A percentile compares a stretch with the other conserved stretches of the same genome.
These are phyloP conservation scores for Mycena capillaripes DNA, from an alignment of 768 basidiomycete species.

Conservation along the genomic window DNA sequence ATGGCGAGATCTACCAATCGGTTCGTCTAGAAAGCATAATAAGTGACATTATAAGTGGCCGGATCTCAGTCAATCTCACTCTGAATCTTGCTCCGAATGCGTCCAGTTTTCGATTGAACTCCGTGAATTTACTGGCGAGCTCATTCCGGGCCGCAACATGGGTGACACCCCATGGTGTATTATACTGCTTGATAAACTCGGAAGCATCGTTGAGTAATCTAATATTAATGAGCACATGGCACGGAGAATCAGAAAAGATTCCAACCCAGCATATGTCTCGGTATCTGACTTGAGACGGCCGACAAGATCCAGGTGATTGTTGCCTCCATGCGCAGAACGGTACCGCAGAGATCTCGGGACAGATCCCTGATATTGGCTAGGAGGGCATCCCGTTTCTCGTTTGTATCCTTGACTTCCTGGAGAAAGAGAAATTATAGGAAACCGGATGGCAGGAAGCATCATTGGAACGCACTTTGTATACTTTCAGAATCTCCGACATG, in stretches of 20 bases:
- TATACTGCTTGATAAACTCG: not conserved
- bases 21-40: not conserved
- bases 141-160: not conserved
- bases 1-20: conserved; percentile 18
- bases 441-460: not conserved
- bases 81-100: conserved; percentile 17
- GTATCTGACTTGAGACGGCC: not conserved
- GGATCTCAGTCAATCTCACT: not conserved
- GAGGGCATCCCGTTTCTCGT: not conserved
- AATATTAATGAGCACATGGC: not conserved
- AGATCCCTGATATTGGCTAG: not conserved
- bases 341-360: not conserved
- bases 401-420: not conserved
- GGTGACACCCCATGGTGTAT: not conserved
- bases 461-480: not conserved
- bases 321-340: not conserved
- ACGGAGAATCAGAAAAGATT: not conserved
- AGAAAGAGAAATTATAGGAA: not conserved
- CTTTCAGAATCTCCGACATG: not conserved
- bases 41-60: no score
- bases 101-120: not conserved
- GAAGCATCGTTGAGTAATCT: not conserved
- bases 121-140: not conserved
- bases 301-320: not conserved
- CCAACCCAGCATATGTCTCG: not conserved